phyloP scores from a whole-genome alignment of 768 basidiomycete genomes.

The Dioszegia aurantiaca region DNA sequence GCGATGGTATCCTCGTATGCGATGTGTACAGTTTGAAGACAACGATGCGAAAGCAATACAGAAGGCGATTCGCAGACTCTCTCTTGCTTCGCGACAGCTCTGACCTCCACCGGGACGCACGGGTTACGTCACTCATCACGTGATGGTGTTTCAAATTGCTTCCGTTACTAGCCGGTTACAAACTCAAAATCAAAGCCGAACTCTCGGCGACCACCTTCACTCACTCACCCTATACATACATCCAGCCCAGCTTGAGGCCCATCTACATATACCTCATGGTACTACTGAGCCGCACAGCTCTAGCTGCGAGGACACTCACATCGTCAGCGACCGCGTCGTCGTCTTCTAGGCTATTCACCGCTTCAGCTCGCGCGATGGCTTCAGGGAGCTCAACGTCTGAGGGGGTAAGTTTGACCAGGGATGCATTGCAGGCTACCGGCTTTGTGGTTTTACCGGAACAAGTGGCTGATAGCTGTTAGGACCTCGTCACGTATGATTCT shows the following conservation, averaged over 20 bases:
- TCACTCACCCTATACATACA: not conserved
- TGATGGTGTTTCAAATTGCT: conserved; percentile 8
- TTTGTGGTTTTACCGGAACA: too few species aligned
- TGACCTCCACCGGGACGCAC: not conserved
- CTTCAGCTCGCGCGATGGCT: not conserved
- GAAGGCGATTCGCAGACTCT: too few species aligned
- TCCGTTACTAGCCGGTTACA: conserved; percentile 2
- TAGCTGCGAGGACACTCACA: not conserved
- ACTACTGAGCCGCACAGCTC: not conserved
- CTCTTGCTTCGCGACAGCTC: too few species aligned
- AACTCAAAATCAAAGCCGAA: too few species aligned
- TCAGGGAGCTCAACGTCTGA: conserved; percentile 1
- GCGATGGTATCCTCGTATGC: too few species aligned
- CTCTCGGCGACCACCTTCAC: not conserved
- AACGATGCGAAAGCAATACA: too few species aligned
- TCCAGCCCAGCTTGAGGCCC: not conserved
- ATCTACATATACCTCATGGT: not conserved
- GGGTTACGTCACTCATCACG: not conserved
- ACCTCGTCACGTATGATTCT: conserved; percentile 39
- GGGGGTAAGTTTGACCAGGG: not conserved
- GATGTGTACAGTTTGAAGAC: too few species aligned
- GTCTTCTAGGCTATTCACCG: conserved; percentile 2
- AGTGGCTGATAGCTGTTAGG: conserved; percentile 11
- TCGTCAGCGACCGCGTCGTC: not conserved
- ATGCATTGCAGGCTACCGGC: not conserved